These are phyloP conservation scores for Collybiopsis confluens DNA, from an alignment of 768 basidiomycete species.

Conservation along the genomic window DNA sequence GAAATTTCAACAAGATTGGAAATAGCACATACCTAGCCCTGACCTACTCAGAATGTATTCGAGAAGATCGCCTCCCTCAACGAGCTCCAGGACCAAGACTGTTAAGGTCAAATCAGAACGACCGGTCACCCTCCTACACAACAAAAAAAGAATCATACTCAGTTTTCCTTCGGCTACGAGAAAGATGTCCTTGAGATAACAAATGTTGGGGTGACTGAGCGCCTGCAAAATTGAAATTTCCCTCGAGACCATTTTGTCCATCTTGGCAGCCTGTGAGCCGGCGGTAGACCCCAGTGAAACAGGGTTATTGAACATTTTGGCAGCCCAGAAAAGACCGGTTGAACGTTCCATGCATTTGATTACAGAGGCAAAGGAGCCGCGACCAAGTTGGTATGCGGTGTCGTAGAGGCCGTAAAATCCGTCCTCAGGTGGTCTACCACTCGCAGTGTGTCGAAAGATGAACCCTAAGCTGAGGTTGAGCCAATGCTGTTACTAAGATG, in stretches of 20 bases:
- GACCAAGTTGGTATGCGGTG: slow-evolving; percentile 69
- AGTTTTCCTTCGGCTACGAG: slow-evolving; percentile 57
- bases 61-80: slow-evolving; percentile 86
- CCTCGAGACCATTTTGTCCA: slow-evolving; percentile 44
- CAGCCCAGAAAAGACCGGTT: slow-evolving; percentile 75
- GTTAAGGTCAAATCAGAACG: slow-evolving; percentile 5
- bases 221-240: slow-evolving; percentile 78
- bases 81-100: slow-evolving; percentile 82
- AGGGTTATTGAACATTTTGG: slow-evolving; percentile 79
- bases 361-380: slow-evolving; percentile 90
- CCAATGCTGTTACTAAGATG: not conserved
- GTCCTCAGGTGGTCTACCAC: slow-evolving; percentile 34
- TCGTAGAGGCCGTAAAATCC: slow-evolving; percentile 68
- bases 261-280: slow-evolving; percentile 17
- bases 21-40: slow-evolving; percentile 52
- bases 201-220: slow-evolving; percentile 80
- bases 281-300: slow-evolving; percentile 28
- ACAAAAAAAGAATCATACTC: slow-evolving; percentile 34
- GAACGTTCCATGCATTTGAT: slow-evolving; percentile 71
- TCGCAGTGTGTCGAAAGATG: slow-evolving; percentile 64
- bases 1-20: not conserved
- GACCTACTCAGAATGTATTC: slow-evolving; percentile 64
- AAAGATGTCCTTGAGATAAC: slow-evolving; percentile 73
- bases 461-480: slow-evolving; percentile 46
- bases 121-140: not conserved